Conservation (phyloP, 495 filamentous ascomycete genomes). For the Hypoxylon fragiforme region DNA sequence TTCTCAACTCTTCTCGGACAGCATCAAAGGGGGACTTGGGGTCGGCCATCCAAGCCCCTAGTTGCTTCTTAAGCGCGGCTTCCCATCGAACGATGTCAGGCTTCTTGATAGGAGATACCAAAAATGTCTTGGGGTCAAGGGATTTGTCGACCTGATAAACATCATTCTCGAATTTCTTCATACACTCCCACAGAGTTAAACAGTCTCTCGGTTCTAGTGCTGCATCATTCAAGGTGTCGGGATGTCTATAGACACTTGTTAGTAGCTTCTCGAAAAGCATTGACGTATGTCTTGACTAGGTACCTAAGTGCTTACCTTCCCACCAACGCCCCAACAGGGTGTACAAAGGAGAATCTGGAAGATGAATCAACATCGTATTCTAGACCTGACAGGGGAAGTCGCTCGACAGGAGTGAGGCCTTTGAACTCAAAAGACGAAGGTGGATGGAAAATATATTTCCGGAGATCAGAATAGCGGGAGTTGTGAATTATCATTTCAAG, state of each 20-base stretch:
- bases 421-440: slow-evolving; percentile 57
- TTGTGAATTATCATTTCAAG: slow-evolving; percentile 67
- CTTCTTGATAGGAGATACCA: slow-evolving; percentile 55
- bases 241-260: slow-evolving; percentile 47
- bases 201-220: slow-evolving; percentile 73
- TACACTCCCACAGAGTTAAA: slow-evolving; percentile 61
- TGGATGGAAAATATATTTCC: slow-evolving; percentile 67
- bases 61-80: slow-evolving; percentile 56
- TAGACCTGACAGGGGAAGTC: slow-evolving; percentile 40
- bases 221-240: slow-evolving; percentile 59
- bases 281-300: too few species aligned
- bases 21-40: slow-evolving; percentile 62
- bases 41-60: slow-evolving; percentile 64
- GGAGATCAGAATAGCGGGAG: slow-evolving; percentile 71
- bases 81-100: slow-evolving; percentile 69
- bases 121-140: slow-evolving; percentile 52
- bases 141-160: slow-evolving; percentile 48
- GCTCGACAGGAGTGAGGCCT: slow-evolving; percentile 46
- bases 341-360: slow-evolving; percentile 60
- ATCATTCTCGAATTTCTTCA: slow-evolving; percentile 56
- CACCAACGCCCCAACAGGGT: slow-evolving; percentile 66
- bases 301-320: slow-evolving; percentile 46
- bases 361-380: slow-evolving; percentile 47
- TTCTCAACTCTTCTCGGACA: slow-evolving; percentile 49
- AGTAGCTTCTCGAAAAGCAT: neutral